These are phyloP conservation scores for Ostreobium quekettii DNA, from an alignment of 139 green algal species.

Conservation along the genomic window DNA sequence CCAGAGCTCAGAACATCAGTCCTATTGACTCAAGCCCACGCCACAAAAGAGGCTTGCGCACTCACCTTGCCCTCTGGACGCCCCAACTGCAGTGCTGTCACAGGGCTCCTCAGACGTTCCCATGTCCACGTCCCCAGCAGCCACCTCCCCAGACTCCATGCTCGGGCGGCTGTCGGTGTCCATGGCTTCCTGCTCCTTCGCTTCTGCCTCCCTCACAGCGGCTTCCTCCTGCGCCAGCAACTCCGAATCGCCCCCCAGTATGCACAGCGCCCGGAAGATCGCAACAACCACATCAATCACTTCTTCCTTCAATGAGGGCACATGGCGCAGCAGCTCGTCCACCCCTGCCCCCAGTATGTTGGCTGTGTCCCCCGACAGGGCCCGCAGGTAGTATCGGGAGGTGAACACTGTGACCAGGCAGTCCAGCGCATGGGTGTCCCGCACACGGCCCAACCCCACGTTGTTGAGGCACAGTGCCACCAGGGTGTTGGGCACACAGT, in stretches of 20 bases:
- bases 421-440: slow-evolving; percentile 39
- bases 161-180: too few species aligned
- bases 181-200: slow-evolving; percentile 1
- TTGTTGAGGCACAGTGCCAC: slow-evolving; percentile 84
- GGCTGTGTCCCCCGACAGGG: slow-evolving; percentile 63
- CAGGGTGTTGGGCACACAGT: slow-evolving; percentile 63
- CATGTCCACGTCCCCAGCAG: slow-evolving; percentile 23
- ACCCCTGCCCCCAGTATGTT: slow-evolving; percentile 64
- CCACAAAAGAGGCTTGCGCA: too few species aligned
- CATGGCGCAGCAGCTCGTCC: slow-evolving; percentile 89
- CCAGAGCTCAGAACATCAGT: too few species aligned
- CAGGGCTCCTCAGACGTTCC: slow-evolving; percentile 15
- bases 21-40: too few species aligned
- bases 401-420: slow-evolving; percentile 76
- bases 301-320: slow-evolving; percentile 50
- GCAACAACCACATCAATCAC: slow-evolving; percentile 53
- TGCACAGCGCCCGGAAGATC: slow-evolving; percentile 57
- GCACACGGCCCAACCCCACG: slow-evolving; percentile 58
- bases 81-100: too few species aligned
- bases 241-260: slow-evolving; percentile 42
- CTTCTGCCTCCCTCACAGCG: neutral
- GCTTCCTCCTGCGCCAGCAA: neutral
- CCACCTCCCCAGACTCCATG: neutral
- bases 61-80: too few species aligned
- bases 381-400: slow-evolving; percentile 29